These are phyloP conservation scores for Lactarius sp. DNA, from an alignment of 768 basidiomycete species.

Conservation along the genomic window DNA sequence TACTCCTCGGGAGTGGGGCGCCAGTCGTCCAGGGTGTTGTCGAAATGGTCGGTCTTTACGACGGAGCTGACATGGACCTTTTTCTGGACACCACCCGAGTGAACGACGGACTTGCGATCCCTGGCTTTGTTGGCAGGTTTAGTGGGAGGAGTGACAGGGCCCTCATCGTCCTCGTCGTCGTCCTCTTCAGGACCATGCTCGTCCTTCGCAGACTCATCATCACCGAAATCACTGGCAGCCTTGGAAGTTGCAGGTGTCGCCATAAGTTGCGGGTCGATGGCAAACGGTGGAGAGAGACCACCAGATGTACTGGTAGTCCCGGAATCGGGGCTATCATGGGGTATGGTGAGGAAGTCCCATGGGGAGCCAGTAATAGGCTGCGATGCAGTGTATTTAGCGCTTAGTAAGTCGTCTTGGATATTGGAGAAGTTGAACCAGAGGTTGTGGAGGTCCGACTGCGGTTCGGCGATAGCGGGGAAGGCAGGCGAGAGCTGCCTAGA, in stretches of 20 bases:
- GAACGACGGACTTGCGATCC: conserved; percentile 62
- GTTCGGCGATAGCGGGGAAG: conserved; percentile 3
- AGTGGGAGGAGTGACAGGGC: conserved; percentile 26
- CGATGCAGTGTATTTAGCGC: conserved; percentile 27
- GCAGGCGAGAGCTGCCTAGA: conserved; percentile 8
- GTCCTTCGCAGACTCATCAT: conserved; percentile 34
- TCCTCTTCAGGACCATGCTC: conserved; percentile 34
- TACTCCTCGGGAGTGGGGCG: conserved; percentile 89
- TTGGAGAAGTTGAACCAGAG: conserved; percentile 29
- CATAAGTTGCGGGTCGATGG: conserved; percentile 76
- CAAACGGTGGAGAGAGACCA: conserved; percentile 34
- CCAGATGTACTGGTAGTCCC: conserved; percentile 17
- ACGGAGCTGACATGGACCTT: conserved; percentile 37
- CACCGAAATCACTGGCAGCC: conserved; percentile 38
- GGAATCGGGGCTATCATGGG: conserved; percentile 32
- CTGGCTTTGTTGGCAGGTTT: conserved; percentile 43
- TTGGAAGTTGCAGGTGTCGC: conserved; percentile 52
- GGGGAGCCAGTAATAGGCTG: conserved; percentile 30
- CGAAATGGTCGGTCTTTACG: conserved; percentile 41
- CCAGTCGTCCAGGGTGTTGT: conserved; percentile 71
- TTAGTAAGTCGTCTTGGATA: conserved; percentile 31
- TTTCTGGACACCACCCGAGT: conserved; percentile 70
- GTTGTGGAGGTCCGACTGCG: conserved; percentile 16
- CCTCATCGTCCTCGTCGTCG: conserved; percentile 33
- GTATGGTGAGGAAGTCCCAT: conserved; percentile 40